Evolutionary conservation across 768 basidiomycete species (phyloP).

Genomic region (Suillus sp.): DNA sequence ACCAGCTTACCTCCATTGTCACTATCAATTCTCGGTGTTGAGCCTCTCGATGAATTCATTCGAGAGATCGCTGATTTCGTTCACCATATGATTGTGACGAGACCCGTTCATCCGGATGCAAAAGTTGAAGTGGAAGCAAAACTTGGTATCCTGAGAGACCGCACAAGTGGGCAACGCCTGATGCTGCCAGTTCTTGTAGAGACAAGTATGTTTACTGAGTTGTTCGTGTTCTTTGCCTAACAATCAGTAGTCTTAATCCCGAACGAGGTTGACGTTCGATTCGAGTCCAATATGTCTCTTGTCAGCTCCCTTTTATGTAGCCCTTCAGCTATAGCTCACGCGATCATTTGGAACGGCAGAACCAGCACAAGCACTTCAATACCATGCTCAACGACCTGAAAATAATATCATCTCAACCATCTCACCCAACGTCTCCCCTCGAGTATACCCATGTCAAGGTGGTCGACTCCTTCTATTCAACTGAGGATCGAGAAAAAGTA

Average conservation of each 20-base stretch:
- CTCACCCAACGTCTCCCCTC: slow-evolving; percentile 58
- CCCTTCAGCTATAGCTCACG: slow-evolving; percentile 18
- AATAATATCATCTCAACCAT: slow-evolving; percentile 52
- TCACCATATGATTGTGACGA: slow-evolving; percentile 64
- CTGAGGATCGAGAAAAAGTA: slow-evolving; percentile 58
- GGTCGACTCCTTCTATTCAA: slow-evolving; percentile 75
- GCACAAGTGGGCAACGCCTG: slow-evolving; percentile 55
- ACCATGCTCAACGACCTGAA: slow-evolving; percentile 82
- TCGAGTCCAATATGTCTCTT: slow-evolving; percentile 91
- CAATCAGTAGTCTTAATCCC: slow-evolving; percentile 62
- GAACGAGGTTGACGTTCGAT: slow-evolving; percentile 63
- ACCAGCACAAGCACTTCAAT: slow-evolving; percentile 89
- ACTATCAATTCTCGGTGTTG: slow-evolving; percentile 82
- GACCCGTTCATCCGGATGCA: slow-evolving; percentile 49
- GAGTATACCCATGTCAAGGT: slow-evolving; percentile 77
- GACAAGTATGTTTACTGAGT: slow-evolving; percentile 61
- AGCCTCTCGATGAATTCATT: slow-evolving; percentile 92
- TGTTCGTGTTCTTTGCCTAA: slow-evolving; percentile 11
- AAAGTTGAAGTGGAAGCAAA: slow-evolving; percentile 90
- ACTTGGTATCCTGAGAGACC: slow-evolving; percentile 74
- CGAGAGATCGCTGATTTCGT: slow-evolving; percentile 90
- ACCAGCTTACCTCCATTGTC: slow-evolving; percentile 62
- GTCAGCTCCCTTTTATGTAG: slow-evolving; percentile 45
- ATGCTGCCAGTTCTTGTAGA: slow-evolving; percentile 76
- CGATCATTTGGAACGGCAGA: slow-evolving; percentile 42